phyloP scores from a whole-genome alignment of 1,284 basidiomycete species.

The Leccinum subatratum region DNA sequence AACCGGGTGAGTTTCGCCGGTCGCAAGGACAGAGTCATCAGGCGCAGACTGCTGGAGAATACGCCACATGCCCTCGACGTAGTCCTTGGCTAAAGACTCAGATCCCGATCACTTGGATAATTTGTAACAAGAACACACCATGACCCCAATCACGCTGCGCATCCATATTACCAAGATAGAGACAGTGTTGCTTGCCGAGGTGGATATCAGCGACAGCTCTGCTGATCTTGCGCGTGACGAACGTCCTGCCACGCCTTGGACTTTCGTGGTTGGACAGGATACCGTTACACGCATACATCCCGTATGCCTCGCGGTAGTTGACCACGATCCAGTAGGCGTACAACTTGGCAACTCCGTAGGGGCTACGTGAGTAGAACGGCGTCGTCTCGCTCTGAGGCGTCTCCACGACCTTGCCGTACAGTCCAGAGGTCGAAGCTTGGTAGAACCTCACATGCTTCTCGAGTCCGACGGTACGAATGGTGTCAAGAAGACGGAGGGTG shows the following conservation, averaged over 20 bases:
- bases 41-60: slow-evolving; percentile 81
- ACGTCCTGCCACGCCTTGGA: slow-evolving; percentile 83
- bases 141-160: slow-evolving; percentile 93
- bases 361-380: slow-evolving; percentile 89
- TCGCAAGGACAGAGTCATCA: slow-evolving; percentile 88
- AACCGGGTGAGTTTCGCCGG: slow-evolving; percentile 87
- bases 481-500: slow-evolving; percentile 86
- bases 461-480: slow-evolving; percentile 86
- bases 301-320: slow-evolving; percentile 89
- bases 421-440: slow-evolving; percentile 89
- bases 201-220: slow-evolving; percentile 86
- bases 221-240: slow-evolving; percentile 90
- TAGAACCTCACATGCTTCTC: slow-evolving; percentile 85
- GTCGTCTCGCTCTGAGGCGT: slow-evolving; percentile 88
- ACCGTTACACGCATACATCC: slow-evolving; percentile 88
- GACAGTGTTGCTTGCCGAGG: slow-evolving; percentile 76
- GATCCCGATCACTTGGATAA: neutral
- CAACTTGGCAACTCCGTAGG: slow-evolving; percentile 88
- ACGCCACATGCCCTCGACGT: slow-evolving; percentile 92
- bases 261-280: slow-evolving; percentile 95
- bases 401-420: slow-evolving; percentile 90
- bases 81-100: slow-evolving; percentile 63
- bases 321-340: slow-evolving; percentile 86
- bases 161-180: slow-evolving; percentile 89
- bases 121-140: slow-evolving; percentile 44